phyloP scores from a whole-genome alignment of 345 rosid species.

The Hibiscus syriacus region DNA sequence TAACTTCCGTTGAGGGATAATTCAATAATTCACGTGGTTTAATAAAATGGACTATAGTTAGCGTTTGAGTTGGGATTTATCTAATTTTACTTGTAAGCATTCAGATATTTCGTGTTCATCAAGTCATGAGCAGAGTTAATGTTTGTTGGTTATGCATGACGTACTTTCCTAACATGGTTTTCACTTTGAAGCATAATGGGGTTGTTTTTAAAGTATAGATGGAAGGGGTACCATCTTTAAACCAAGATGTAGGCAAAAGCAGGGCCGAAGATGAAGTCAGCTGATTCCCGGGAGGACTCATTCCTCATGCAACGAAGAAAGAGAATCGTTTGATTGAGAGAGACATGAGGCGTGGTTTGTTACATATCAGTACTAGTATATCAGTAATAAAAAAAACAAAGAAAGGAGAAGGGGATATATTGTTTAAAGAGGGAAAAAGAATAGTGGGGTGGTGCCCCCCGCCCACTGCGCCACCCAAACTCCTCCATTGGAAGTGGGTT shows the following conservation, averaged over 20 bases:
- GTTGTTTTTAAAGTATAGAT: neutral
- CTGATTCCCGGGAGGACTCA: neutral
- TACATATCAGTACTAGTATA: too few relatives aligned
- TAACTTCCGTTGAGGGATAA: too few relatives aligned
- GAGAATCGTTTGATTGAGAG: neutral
- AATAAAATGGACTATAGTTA: too few relatives aligned
- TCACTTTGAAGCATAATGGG: neutral
- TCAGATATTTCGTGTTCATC: too few relatives aligned
- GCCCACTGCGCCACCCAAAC: slow-evolving; percentile 5
- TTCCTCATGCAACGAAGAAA: neutral
- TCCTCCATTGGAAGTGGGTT: slow-evolving; percentile 68
- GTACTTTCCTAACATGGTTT: neutral
- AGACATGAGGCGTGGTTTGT: neutral
- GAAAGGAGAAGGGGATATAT: neutral
- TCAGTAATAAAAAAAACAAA: too few relatives aligned
- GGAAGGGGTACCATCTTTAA: neutral
- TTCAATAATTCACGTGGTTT: too few relatives aligned
- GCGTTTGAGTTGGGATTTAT: too few relatives aligned
- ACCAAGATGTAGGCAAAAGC: too few relatives aligned
- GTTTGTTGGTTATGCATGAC: neutral
- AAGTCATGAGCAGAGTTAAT: too few relatives aligned
- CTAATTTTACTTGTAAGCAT: too few relatives aligned
- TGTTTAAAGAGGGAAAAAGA: neutral
- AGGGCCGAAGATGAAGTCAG: neutral
- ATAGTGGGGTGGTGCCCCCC: slow-evolving; percentile 30